Percentiles rank a stretch among this genome's conserved stretches.
These are phyloP conservation scores for Ophiostoma sp. DNA, from an alignment of 2,329 filamentous ascomycete species.

Conservation along the genomic window DNA sequence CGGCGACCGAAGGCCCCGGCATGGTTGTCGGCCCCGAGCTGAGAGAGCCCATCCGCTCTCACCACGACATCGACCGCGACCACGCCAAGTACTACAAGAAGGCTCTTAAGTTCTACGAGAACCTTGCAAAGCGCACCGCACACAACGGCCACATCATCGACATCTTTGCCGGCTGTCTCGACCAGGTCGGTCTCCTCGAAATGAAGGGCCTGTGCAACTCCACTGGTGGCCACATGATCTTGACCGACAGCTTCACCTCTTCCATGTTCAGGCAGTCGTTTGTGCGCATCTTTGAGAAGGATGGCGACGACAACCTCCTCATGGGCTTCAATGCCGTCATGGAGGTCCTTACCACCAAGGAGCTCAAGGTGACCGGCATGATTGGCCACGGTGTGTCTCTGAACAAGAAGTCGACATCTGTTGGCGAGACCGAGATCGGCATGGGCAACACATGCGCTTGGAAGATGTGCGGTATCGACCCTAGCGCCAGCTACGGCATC, in stretches of 20 bases:
- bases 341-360: constrained; percentile 94
- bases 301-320: constrained; percentile 84
- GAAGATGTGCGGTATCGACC: constrained; percentile 99
- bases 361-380: constrained; percentile 93
- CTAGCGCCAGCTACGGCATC: constrained; percentile 85
- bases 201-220: constrained; percentile 98
- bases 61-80: constrained; percentile 97
- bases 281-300: constrained; percentile 93
- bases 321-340: constrained; percentile 98
- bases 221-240: constrained; percentile 94
- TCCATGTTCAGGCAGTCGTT: constrained; percentile 99
- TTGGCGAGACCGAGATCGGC: constrained; percentile 95
- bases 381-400: constrained; percentile 95
- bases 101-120: constrained; percentile 96
- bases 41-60: constrained; percentile 91
- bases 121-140: constrained; percentile 83
- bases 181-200: constrained; percentile 93
- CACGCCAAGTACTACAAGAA: constrained; percentile 99
- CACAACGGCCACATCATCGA: constrained; percentile 98
- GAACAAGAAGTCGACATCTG: constrained; percentile 96
- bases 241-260: constrained; percentile 96
- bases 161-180: constrained; percentile 93
- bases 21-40: constrained; percentile 95
- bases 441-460: constrained; percentile 98
- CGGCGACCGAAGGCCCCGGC: constrained; percentile 91